Evolutionary conservation across 352 stramenopile genomes (phyloP).

Genomic region (Globisporangium iwayamae): DNA sequence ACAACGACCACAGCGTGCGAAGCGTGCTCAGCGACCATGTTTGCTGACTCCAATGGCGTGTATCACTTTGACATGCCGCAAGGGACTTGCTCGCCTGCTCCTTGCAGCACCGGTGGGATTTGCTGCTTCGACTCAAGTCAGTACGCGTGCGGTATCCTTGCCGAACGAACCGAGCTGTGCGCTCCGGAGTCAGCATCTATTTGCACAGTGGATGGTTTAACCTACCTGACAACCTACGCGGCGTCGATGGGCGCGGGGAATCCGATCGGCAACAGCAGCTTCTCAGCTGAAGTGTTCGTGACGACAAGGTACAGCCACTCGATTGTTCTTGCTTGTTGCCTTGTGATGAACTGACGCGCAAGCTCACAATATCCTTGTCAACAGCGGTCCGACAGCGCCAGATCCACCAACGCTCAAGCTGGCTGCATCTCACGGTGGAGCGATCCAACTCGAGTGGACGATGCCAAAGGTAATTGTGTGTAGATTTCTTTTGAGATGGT

Average conservation of each 20-base stretch:
- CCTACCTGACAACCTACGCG: constrained; percentile 25
- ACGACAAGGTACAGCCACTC: constrained; percentile 21
- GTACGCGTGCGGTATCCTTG: constrained; percentile 23
- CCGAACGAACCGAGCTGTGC: constrained; percentile 18
- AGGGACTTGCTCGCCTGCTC: constrained; percentile 5
- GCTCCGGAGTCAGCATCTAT: not conserved
- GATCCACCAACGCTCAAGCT: constrained; percentile 24
- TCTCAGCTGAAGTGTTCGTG: constrained; percentile 14
- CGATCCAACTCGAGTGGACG: constrained; percentile 30
- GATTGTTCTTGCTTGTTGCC: not conserved
- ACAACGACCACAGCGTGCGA: constrained; percentile 12
- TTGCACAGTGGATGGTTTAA: constrained; percentile 30
- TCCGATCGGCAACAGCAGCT: constrained; percentile 26
- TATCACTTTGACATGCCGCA: not conserved
- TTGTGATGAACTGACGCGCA: not conserved
- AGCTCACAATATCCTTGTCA: constrained; percentile 1
- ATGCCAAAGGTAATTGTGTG: constrained; percentile 29
- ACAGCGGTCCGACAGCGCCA: constrained; percentile 24
- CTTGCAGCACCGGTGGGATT: constrained; percentile 9
- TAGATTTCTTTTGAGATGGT: not conserved
- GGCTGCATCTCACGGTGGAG: constrained; percentile 24
- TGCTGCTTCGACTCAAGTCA: constrained; percentile 21
- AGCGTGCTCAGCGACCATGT: constrained; percentile 15
- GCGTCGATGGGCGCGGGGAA: constrained; percentile 32
- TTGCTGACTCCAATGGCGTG: not conserved